Base-by-base conservation (phyloP, 345 rosid species). In the Rhizophora mangle region DNA sequence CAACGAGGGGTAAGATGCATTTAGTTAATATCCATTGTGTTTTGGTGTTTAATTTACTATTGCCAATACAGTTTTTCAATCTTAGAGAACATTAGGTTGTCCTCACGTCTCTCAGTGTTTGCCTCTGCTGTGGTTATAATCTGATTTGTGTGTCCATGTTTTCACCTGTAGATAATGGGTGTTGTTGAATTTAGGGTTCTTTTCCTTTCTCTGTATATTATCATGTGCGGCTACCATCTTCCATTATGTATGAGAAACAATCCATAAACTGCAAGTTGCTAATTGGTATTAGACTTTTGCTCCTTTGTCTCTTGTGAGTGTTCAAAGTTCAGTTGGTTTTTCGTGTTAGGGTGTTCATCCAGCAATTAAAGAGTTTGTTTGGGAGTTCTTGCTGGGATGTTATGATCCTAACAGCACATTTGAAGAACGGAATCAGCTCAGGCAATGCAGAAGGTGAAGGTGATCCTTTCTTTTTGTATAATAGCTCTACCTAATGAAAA, bases 321-420 rank as follows among this genome's bases (percentile, higher is more conserved):
- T 54, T 67, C 22, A 36, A 56, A 56, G 68, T 67, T 74, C 63
- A 49, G 54, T 66, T 76, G 66, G 68, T 74, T 79, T 84, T 61
- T 67, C 62, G 67, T 74, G 54, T 34, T 68, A 94, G 99, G 99
- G 99, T 53, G 82, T 95, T 72, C 99, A 92, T 79, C 99, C 99
- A 39, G 82, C 93, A n/a, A 84, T 95, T 78, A 92, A 87, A 83
- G 96, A 93, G 54, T 77, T 76, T 57, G 97, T 88, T 39, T 95
- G 96, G 97, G 99, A 95, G 86, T 92, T 92, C 80, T 66, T 95
- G 76, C 76, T 95, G 76, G 99, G 99, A 49, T 92, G 97, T 76
- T 95, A 76, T 71, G 96, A 92, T 87, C 99, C 99, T 30, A 86
- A 85, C 82, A 94, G 96, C 79, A 89, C 87, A 49, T 84, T 81